phyloP scores from a whole-genome alignment of 1,284 basidiomycete species.

The Megacollybia platyphylla region DNA sequence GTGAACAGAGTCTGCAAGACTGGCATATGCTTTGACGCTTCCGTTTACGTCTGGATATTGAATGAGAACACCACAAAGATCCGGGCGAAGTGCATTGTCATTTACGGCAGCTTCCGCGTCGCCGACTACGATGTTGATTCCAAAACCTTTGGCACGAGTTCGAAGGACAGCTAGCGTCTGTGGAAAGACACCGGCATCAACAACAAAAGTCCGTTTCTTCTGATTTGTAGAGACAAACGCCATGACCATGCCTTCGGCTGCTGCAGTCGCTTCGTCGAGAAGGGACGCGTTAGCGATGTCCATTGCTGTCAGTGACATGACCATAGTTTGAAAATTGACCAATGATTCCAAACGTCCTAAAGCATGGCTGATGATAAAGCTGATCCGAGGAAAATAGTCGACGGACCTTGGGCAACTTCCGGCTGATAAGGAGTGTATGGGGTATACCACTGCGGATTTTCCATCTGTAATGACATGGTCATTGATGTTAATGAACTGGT shows the following conservation, averaged over 20 bases:
- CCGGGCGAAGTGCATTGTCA: conserved; percentile 41
- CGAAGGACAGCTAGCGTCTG: conserved; percentile 82
- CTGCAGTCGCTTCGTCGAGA: conserved; percentile 86
- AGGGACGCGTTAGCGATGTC: conserved; percentile 92
- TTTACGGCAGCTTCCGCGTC: conserved; percentile 40
- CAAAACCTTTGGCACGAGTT: conserved; percentile 84
- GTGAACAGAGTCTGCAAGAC: conserved; percentile 63
- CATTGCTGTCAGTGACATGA: conserved; percentile 89
- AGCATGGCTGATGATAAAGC: conserved; percentile 8
- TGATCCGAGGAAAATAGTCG: conserved; percentile 4
- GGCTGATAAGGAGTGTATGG: conserved; percentile 94
- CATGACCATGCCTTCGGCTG: conserved; percentile 89
- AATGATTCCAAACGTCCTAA: conserved; percentile 85
- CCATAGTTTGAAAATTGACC: conserved; percentile 96
- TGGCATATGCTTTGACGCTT: conserved; percentile 65
- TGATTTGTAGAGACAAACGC: conserved; percentile 51
- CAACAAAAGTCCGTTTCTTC: conserved; percentile 78
- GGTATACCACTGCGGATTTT: conserved; percentile 98
- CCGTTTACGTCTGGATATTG: conserved; percentile 94
- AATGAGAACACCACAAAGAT: conserved; percentile 80
- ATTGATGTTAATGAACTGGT: background rate
- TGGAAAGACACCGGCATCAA: conserved; percentile 72
- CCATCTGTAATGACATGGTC: conserved; percentile 43
- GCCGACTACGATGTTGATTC: conserved; percentile 67
- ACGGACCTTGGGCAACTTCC: conserved; percentile 81